These are phyloP conservation scores for Ramalina intermedia DNA, from an alignment of 495 filamentous ascomycete species.

Conservation along the genomic window DNA sequence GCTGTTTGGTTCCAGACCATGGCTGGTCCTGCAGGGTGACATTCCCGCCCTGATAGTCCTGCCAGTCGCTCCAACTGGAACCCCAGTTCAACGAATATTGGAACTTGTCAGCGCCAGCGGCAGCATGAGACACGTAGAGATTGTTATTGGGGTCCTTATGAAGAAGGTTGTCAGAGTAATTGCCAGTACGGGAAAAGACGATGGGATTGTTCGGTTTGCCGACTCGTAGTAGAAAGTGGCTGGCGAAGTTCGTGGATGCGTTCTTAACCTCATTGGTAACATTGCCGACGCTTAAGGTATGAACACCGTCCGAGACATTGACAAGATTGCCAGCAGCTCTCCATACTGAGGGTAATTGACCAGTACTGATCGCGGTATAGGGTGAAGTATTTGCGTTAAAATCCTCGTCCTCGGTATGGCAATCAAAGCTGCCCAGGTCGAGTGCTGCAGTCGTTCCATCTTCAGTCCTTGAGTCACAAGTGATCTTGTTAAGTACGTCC, in stretches of 20 bases:
- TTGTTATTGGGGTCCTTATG: slow-evolving; percentile 19
- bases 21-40: slow-evolving; percentile 21
- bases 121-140: slow-evolving; percentile 37
- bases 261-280: slow-evolving; percentile 22
- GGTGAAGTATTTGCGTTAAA: slow-evolving; percentile 13
- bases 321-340: slow-evolving; percentile 22
- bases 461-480: slow-evolving; percentile 30
- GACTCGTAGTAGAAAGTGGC: slow-evolving; percentile 32
- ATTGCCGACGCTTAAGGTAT: slow-evolving; percentile 31
- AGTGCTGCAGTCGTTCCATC: slow-evolving; percentile 15
- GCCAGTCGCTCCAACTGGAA: slow-evolving; percentile 40
- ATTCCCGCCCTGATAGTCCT: slow-evolving; percentile 29
- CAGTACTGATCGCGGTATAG: slow-evolving; percentile 22
- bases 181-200: slow-evolving; percentile 34
- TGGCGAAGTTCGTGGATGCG: slow-evolving; percentile 25
- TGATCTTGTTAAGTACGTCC: slow-evolving; percentile 26
- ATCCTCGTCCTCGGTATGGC: slow-evolving; percentile 9
- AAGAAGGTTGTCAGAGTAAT: slow-evolving; percentile 39
- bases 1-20: slow-evolving; percentile 38
- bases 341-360: slow-evolving; percentile 20
- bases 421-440: slow-evolving; percentile 18
- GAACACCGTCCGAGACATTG: slow-evolving; percentile 36
- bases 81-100: slow-evolving; percentile 43
- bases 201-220: slow-evolving; percentile 32
- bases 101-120: slow-evolving; percentile 43